Evolutionary conservation across 192 early-diverging fungal species (phyloP).

Genomic region (Phycomyces nitens): DNA sequence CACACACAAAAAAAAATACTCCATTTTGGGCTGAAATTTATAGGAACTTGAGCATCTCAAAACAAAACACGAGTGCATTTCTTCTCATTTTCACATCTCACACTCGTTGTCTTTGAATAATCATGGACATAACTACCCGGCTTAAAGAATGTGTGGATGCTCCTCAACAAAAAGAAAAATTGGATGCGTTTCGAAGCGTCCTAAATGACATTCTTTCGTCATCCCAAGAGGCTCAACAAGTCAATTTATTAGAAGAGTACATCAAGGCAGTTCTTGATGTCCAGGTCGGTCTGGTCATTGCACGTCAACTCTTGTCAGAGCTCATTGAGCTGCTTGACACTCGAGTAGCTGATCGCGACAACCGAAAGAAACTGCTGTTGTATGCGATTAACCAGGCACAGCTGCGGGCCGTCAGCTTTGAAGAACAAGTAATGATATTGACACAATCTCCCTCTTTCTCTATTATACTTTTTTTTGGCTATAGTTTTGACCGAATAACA

Average conservation of each 20-base stretch:
- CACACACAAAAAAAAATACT: no score
- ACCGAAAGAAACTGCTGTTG: slow-evolving; percentile 57
- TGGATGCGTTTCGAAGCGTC: slow-evolving; percentile 22
- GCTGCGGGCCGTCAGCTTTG: slow-evolving; percentile 74
- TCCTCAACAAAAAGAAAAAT: slow-evolving; percentile 30
- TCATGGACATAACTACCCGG: slow-evolving; percentile 20
- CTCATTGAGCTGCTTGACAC: slow-evolving; percentile 60
- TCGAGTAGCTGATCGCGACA: slow-evolving; percentile 39
- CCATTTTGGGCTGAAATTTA: no score
- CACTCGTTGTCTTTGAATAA: not conserved
- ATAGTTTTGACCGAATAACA: not conserved
- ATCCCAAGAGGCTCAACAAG: not conserved
- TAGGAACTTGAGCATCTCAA: no score
- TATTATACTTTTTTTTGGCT: not conserved
- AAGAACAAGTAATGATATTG: slow-evolving; percentile 62
- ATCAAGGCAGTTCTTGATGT: slow-evolving; percentile 58
- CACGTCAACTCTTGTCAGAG: slow-evolving; percentile 71
- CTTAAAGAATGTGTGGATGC: slow-evolving; percentile 14
- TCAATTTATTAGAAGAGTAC: slow-evolving; percentile 29
- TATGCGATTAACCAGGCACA: slow-evolving; percentile 68
- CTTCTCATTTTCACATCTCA: not conserved
- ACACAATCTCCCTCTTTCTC: no score
- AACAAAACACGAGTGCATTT: not conserved
- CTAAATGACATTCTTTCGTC: slow-evolving; percentile 19
- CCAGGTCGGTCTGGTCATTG: slow-evolving; percentile 70